These are phyloP conservation scores for Mycosphaerella sp. DNA, from an alignment of 2,329 filamentous ascomycete species.

Conservation along the genomic window DNA sequence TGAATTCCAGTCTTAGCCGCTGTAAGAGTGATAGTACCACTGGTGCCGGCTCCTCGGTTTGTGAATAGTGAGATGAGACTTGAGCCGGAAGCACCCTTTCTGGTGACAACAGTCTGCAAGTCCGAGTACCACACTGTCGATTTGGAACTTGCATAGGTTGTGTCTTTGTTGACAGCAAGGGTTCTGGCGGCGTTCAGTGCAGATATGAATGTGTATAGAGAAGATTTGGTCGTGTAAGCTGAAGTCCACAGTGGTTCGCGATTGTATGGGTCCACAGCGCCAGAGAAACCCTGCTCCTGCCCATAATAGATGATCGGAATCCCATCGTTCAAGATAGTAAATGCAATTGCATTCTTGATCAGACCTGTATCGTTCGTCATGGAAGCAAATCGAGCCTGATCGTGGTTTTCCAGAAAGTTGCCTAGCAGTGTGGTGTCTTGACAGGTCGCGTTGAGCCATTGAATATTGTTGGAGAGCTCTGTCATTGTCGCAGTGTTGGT, in stretches of 20 bases:
- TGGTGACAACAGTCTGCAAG: constrained; percentile 17
- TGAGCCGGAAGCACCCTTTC: constrained; percentile 8
- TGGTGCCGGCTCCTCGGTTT: constrained; percentile 9
- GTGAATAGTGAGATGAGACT: constrained; percentile 18
- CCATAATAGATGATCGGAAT: constrained; percentile 60
- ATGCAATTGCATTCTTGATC: constrained; percentile 55
- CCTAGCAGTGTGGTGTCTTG: constrained; percentile 35
- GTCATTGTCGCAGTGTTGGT: constrained; percentile 33
- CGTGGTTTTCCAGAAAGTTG: constrained; percentile 36
- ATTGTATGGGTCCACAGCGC: constrained; percentile 31
- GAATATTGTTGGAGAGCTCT: constrained; percentile 32
- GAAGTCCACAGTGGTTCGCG: constrained; percentile 37
- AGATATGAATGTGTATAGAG: constrained; percentile 37
- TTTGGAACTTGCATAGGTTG: constrained; percentile 36
- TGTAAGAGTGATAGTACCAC: constrained; percentile 7
- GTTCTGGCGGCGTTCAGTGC: constrained; percentile 47
- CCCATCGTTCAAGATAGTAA: constrained; percentile 53
- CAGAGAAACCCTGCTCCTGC: constrained; percentile 53
- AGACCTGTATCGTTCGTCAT: constrained; percentile 48
- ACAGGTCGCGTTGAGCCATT: constrained; percentile 29
- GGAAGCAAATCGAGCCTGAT: constrained; percentile 37
- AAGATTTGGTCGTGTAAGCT: constrained; percentile 35
- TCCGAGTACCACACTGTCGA: constrained; percentile 31
- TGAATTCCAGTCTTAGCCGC: constrained; percentile 11
- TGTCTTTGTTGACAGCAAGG: constrained; percentile 36